Conservation (phyloP, 83 land plant species). For the Larix sibirica region DNA sequence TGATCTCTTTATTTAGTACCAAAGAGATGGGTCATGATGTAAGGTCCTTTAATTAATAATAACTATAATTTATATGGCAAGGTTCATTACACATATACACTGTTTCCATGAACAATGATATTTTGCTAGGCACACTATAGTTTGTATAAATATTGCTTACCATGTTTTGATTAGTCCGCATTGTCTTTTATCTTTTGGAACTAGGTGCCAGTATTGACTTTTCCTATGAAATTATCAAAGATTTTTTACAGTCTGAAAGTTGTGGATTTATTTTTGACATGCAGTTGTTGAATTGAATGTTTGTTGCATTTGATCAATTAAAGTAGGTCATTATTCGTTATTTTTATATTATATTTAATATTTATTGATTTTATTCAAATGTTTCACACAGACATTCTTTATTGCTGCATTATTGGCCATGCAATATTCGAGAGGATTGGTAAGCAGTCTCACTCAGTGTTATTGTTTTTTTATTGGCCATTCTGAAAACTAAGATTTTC, state of each 20-base stretch:
- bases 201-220: too few relatives aligned
- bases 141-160: too few relatives aligned
- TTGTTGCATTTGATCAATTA: background rate
- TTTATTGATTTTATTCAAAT: background rate
- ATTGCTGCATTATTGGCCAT: slow-evolving; percentile 98
- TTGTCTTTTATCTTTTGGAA: too few relatives aligned
- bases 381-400: slow-evolving; percentile 84
- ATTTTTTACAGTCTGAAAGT: background rate
- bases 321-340: background rate
- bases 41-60: too few relatives aligned
- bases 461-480: too few relatives aligned
- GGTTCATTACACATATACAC: too few relatives aligned
- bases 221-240: too few relatives aligned
- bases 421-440: slow-evolving; percentile 89
- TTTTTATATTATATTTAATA: background rate
- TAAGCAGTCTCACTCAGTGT: slow-evolving; percentile 21
- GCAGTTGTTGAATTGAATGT: background rate
- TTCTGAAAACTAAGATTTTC: too few relatives aligned
- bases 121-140: background rate
- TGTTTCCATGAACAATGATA: background rate
- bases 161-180: too few relatives aligned
- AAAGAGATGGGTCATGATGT: too few relatives aligned
- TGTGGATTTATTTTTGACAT: background rate
- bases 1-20: too few relatives aligned
- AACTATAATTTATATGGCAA: too few relatives aligned